phyloP scores from a whole-genome alignment of 495 filamentous ascomycete genomes.

The Lasiosphaeria miniovina region DNA sequence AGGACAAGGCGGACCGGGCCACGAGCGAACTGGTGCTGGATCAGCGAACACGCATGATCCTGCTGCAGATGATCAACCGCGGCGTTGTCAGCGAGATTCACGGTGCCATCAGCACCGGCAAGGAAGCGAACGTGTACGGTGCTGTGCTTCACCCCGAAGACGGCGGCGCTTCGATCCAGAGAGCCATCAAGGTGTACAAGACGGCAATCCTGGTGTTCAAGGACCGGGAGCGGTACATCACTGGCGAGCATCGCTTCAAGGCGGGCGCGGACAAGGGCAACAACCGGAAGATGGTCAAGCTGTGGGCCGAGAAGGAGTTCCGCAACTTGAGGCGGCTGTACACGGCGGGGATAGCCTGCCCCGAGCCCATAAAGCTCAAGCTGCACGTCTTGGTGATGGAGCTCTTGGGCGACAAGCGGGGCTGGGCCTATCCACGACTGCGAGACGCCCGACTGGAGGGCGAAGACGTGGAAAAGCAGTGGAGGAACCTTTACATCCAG shows the following conservation, averaged over 20 bases:
- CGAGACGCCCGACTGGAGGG: slow-evolving; percentile 46
- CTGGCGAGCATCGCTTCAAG: slow-evolving; percentile 75
- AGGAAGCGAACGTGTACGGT: slow-evolving; percentile 97
- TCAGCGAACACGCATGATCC: slow-evolving; percentile 88
- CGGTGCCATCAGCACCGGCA: slow-evolving; percentile 90
- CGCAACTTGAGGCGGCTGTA: slow-evolving; percentile 84
- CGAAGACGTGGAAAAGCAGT: slow-evolving; percentile 66
- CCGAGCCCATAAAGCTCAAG: slow-evolving; percentile 82
- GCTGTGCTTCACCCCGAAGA: slow-evolving; percentile 41
- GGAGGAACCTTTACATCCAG: slow-evolving; percentile 75
- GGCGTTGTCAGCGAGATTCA: slow-evolving; percentile 79
- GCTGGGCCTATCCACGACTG: slow-evolving; percentile 79
- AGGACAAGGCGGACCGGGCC: slow-evolving; percentile 88
- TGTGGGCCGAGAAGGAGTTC: slow-evolving; percentile 99
- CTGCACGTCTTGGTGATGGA: slow-evolving; percentile 91
- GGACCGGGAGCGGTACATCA: slow-evolving; percentile 91
- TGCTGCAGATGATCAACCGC: slow-evolving; percentile 91
- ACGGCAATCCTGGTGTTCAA: slow-evolving; percentile 96
- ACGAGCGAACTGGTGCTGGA: slow-evolving; percentile 93
- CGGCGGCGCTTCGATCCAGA: slow-evolving; percentile 46
- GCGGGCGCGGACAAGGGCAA: slow-evolving; percentile 86
- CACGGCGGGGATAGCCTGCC: slow-evolving; percentile 79
- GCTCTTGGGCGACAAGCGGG: slow-evolving; percentile 84
- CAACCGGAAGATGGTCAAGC: slow-evolving; percentile 91
- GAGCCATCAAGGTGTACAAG: slow-evolving; percentile 98